Conservation (phyloP, 176 grass and related monocot species). For the Triticum aestivum region IWGSC_CS_RefSeq_v2.1 NC_057810.1:463650543-463651042, state of each 20-base stretch:
- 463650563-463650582: slow-evolving; percentile 11
- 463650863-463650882: background rate
- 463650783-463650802: background rate
- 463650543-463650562: background rate
- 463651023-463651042: too few relatives aligned
- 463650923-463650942: too few relatives aligned
- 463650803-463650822: background rate
- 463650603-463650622: background rate
- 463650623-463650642: background rate
- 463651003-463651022: too few relatives aligned
- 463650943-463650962: too few relatives aligned
- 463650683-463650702: slow-evolving; percentile 11
- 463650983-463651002: too few relatives aligned
- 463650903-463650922: background rate
- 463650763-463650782: background rate
- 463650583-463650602: slow-evolving; percentile 1
- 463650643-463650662: background rate
- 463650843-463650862: background rate
- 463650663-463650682: background rate
- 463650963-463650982: too few relatives aligned
- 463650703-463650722: background rate
- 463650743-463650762: background rate
- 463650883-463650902: background rate
- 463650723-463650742: background rate
- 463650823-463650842: background rate